A percentile compares a stretch with the other conserved stretches of the same genome.
phyloP scores from a whole-genome alignment of 306 rosid genomes.

The Ceratonia siliqua region DNA sequence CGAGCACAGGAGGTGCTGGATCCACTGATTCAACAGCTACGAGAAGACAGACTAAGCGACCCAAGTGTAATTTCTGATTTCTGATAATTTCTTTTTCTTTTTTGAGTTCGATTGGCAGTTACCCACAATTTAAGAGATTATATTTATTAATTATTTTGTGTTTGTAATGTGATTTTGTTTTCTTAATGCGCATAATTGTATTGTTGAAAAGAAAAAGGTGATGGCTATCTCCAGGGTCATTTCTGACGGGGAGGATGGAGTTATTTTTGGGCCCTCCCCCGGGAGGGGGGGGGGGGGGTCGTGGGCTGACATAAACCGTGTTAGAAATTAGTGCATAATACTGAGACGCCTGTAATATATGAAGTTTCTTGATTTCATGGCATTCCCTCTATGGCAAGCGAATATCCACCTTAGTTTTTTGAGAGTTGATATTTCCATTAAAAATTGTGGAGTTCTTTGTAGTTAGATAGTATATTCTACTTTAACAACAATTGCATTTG shows the following conservation, averaged over 20 bases:
- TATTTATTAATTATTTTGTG: neutral
- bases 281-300: neutral
- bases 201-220: slow-evolving; percentile 6
- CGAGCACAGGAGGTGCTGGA: slow-evolving; percentile 75
- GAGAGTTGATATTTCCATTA: neutral
- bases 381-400: neutral
- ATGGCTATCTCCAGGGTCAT: slow-evolving; percentile 12
- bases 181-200: neutral
- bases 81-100: neutral
- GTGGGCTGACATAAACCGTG: neutral
- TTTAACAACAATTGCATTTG: neutral
- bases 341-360: neutral
- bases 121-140: neutral
- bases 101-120: slow-evolving; percentile 19
- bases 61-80: slow-evolving; percentile 62
- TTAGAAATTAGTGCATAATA: slow-evolving; percentile 1
- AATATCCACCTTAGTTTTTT: neutral
- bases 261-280: no score
- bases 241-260: neutral
- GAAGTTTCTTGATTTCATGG: neutral
- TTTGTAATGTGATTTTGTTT: neutral
- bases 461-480: neutral
- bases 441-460: slow-evolving; percentile 22
- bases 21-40: slow-evolving; percentile 73
- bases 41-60: slow-evolving; percentile 80